These are phyloP conservation scores for Boletus eberwhitei DNA, from an alignment of 768 basidiomycete genomes.

Conservation along the genomic window DNA sequence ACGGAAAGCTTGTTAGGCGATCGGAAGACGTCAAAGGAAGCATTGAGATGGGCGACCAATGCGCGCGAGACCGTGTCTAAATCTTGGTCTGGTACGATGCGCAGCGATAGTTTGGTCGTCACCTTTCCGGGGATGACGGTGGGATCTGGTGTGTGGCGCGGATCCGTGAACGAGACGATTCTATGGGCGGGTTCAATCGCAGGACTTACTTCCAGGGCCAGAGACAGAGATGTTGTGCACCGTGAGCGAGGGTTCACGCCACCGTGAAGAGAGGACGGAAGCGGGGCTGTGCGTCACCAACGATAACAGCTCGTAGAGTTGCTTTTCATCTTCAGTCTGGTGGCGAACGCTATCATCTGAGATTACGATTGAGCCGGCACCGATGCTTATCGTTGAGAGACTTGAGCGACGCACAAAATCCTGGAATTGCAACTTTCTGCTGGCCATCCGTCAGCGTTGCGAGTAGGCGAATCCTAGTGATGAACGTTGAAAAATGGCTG, in stretches of 20 bases:
- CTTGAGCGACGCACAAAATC: conserved; percentile 65
- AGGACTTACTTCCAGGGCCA: conserved; percentile 66
- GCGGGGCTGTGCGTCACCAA: conserved; percentile 65
- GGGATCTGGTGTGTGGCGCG: conserved; percentile 46
- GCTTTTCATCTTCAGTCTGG: conserved; percentile 62
- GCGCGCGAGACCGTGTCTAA: conserved; percentile 62
- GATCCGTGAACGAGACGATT: not conserved
- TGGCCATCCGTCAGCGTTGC: conserved; percentile 61
- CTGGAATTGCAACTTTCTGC: conserved; percentile 64
- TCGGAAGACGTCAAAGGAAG: conserved; percentile 53
- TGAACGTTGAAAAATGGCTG: not conserved
- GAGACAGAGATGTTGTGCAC: conserved; percentile 83
- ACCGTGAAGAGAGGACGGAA: conserved; percentile 68
- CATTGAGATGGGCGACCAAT: conserved; percentile 55
- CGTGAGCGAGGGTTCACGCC: conserved; percentile 89
- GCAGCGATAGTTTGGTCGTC: conserved; percentile 81
- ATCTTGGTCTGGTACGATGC: conserved; percentile 93
- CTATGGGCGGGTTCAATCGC: too few species aligned
- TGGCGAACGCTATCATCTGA: conserved; percentile 76
- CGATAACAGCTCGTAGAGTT: conserved; percentile 66
- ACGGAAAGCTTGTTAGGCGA: conserved; percentile 78
- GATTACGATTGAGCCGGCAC: not conserved
- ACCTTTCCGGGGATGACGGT: conserved; percentile 89
- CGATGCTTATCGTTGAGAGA: not conserved
- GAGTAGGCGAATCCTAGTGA: conserved; percentile 69